Evolutionary conservation across 2,329 filamentous ascomycete genomes (phyloP).

Genomic region (Escovopsis sp.): DNA sequence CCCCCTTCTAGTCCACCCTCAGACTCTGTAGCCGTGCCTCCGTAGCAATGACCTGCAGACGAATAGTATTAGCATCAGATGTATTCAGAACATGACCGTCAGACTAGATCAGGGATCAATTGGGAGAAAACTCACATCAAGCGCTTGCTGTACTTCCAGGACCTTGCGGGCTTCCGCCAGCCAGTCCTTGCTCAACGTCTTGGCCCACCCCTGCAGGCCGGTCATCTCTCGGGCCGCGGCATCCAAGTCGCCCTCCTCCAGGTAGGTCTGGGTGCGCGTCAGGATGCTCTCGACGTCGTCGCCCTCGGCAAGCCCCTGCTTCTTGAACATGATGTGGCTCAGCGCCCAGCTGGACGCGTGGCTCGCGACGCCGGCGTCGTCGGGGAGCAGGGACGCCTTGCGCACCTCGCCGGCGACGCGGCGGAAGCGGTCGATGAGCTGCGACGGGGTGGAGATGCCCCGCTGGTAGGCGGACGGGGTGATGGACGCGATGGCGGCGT

Average conservation of each 20-base stretch:
- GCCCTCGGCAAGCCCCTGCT: conserved; percentile 69
- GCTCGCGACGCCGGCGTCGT: conserved; percentile 85
- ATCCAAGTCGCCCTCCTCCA: conserved; percentile 90
- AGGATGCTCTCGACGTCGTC: conserved; percentile 90
- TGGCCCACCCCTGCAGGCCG: conserved; percentile 80
- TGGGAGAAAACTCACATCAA: conserved; percentile 63
- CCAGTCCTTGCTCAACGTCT: conserved; percentile 91
- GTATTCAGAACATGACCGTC: neutral
- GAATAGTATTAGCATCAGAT: conserved; percentile 12
- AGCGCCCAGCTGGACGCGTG: conserved; percentile 83
- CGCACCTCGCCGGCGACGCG: conserved; percentile 83
- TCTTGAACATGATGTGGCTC: conserved; percentile 93
- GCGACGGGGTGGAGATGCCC: conserved; percentile 67
- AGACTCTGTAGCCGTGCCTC: conserved; percentile 83
- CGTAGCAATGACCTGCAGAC: conserved; percentile 62
- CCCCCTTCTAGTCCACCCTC: conserved; percentile 50
- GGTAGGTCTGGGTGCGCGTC: conserved; percentile 70
- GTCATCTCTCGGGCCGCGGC: conserved; percentile 92
- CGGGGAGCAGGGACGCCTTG: conserved; percentile 83
- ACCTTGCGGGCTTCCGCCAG: conserved; percentile 79
- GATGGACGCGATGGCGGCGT: conserved; percentile 91
- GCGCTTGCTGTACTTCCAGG: conserved; percentile 86
- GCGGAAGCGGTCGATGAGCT: conserved; percentile 91
- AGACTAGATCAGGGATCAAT: too few relatives aligned
- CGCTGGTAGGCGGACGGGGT: conserved; percentile 88